These are phyloP conservation scores for Gautieria morchelliformis DNA, from an alignment of 768 basidiomycete genomes.

Conservation along the genomic window DNA sequence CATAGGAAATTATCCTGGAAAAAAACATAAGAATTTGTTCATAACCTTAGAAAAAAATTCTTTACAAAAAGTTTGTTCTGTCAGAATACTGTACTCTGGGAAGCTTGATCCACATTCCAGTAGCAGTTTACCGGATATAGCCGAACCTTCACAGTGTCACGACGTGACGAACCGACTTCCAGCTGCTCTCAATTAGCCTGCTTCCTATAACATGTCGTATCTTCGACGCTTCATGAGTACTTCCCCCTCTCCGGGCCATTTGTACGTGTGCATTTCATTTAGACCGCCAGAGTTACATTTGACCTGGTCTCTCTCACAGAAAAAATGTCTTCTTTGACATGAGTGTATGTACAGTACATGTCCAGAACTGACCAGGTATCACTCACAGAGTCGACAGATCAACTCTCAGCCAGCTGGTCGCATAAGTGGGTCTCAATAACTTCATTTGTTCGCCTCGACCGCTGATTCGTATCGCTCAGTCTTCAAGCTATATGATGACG, in stretches of 20 bases:
- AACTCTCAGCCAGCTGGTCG: slow-evolving; percentile 51
- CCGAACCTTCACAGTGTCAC: no score
- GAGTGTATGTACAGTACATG: background rate
- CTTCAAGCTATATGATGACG: slow-evolving; percentile 76
- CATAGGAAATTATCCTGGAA: no score
- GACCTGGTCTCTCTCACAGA: background rate
- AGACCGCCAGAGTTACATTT: background rate
- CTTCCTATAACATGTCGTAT: background rate
- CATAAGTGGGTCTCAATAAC: slow-evolving; percentile 24
- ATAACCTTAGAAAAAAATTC: no score
- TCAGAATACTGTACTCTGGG: no score
- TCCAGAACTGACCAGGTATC: background rate
- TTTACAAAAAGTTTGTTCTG: no score
- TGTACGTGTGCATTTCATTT: background rate
- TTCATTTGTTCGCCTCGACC: no score
- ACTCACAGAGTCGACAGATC: slow-evolving; percentile 25
- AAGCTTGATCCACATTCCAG: no score
- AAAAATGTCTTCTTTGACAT: slow-evolving; percentile 7
- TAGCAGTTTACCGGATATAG: no score
- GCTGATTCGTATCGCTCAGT: slow-evolving; percentile 19
- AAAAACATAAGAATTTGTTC: no score
- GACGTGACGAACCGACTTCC: no score
- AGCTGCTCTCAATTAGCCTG: no score
- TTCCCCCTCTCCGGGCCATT: background rate
- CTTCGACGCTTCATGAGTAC: slow-evolving; percentile 3